These are phyloP conservation scores for Aspergillus eucalypticola DNA, from an alignment of 2,329 filamentous ascomycete species.

Conservation along the genomic window DNA sequence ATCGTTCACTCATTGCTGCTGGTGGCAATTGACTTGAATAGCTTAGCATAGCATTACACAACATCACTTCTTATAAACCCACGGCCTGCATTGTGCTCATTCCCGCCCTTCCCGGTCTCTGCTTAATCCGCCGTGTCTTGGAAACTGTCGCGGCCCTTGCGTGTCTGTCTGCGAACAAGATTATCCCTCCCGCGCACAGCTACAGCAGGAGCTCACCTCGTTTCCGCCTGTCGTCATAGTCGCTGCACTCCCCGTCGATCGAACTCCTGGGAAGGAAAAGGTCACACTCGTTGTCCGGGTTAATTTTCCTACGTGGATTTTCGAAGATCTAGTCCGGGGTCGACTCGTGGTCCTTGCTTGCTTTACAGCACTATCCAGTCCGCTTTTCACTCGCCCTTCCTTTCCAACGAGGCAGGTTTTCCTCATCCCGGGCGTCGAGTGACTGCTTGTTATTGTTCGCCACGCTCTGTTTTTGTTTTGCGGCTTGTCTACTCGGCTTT, in stretches of 20 bases:
- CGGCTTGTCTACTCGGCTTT: constrained; percentile 4
- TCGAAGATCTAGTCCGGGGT: background rate
- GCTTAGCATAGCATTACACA: constrained; percentile 6
- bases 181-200: constrained; percentile 9
- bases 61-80: constrained; percentile 16
- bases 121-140: constrained; percentile 14
- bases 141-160: constrained; percentile 21
- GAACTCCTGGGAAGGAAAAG: constrained; percentile 3
- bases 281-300: background rate
- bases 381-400: background rate
- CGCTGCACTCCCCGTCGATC: constrained; percentile 16
- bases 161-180: constrained; percentile 14
- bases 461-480: background rate
- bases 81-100: constrained; percentile 16
- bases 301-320: background rate
- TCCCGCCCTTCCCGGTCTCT: constrained; percentile 16
- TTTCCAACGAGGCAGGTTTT: constrained; percentile 10
- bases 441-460: background rate
- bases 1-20: constrained; percentile 33
- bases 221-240: constrained; percentile 15
- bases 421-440: constrained; percentile 1
- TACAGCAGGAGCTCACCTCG: constrained; percentile 1
- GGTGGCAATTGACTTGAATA: constrained; percentile 28
- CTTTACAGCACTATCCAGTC: background rate
- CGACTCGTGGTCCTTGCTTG: constrained; percentile 13